Percentiles rank a stretch among this genome's conserved stretches.
phyloP scores from a whole-genome alignment of 139 green algal genomes.

The Chlorella sp. region DNA sequence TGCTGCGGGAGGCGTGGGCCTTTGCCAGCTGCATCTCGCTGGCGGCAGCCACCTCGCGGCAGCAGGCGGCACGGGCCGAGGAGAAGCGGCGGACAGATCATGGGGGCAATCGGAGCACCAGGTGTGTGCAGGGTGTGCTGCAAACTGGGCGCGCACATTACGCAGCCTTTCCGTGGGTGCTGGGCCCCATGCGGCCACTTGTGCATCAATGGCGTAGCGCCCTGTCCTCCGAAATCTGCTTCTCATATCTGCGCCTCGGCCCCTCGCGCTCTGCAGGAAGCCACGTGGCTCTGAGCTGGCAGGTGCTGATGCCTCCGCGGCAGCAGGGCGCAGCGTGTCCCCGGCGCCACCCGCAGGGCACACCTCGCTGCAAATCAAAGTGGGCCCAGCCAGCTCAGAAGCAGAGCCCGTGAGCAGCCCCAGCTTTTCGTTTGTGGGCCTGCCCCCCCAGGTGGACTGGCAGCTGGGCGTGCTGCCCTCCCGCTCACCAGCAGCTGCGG shows the following conservation, averaged over 20 bases:
- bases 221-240: too few relatives aligned
- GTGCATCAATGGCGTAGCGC: background rate
- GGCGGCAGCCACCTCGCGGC: conserved; percentile 24
- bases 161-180: too few relatives aligned
- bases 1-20: conserved; percentile 76
- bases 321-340: background rate
- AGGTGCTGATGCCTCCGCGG: too few relatives aligned
- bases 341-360: conserved; percentile 2
- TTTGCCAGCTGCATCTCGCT: conserved; percentile 73
- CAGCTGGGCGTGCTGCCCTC: conserved; percentile 2
- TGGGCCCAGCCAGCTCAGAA: background rate
- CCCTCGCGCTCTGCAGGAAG: too few relatives aligned
- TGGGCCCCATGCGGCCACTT: too few relatives aligned
- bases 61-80: conserved; percentile 1
- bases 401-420: background rate
- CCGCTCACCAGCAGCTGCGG: background rate
- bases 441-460: conserved; percentile 20
- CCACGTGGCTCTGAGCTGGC: too few relatives aligned
- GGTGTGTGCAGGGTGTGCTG: background rate
- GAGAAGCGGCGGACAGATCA: background rate
- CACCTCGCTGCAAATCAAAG: conserved; percentile 2
- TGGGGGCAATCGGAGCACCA: background rate
- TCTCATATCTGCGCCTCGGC: too few relatives aligned
- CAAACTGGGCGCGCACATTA: too few relatives aligned
- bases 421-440: background rate